phyloP scores from a whole-genome alignment of 805 yeast genomes.

The Yarrowia sp. region DNA sequence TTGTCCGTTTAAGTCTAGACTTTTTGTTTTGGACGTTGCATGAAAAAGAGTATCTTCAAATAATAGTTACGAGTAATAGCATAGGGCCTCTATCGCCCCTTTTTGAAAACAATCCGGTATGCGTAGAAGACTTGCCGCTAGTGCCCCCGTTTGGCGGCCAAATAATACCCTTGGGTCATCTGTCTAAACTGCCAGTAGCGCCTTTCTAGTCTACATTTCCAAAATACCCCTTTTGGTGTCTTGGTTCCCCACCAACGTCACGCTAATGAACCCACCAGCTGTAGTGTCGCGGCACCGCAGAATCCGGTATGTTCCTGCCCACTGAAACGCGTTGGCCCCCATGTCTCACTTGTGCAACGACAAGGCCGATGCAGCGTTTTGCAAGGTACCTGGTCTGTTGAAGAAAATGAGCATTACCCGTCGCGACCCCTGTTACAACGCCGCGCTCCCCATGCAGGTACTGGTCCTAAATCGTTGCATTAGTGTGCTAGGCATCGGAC shows the following conservation, averaged over 20 bases:
- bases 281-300: background rate
- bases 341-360: constrained; percentile 3
- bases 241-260: too few species aligned
- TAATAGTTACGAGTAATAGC: background rate
- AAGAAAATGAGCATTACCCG: background rate
- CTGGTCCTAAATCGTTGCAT: constrained; percentile 11
- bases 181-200: too few species aligned
- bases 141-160: too few species aligned
- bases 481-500: background rate
- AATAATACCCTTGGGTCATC: too few species aligned
- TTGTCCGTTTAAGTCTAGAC: constrained; percentile 1
- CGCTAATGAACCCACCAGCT: background rate
- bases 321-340: background rate
- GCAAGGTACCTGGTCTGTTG: constrained; percentile 7
- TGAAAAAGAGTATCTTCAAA: background rate
- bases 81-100: constrained; percentile 13
- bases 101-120: background rate
- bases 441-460: constrained; percentile 33
- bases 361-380: background rate
- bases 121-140: too few species aligned
- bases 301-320: too few species aligned
- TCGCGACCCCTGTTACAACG: constrained; percentile 13
- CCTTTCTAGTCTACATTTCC: too few species aligned
- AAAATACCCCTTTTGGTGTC: too few species aligned
- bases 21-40: background rate